These are phyloP conservation scores for Apiospora pterosperma DNA, from an alignment of 2,329 filamentous ascomycete species.

Conservation along the genomic window DNA sequence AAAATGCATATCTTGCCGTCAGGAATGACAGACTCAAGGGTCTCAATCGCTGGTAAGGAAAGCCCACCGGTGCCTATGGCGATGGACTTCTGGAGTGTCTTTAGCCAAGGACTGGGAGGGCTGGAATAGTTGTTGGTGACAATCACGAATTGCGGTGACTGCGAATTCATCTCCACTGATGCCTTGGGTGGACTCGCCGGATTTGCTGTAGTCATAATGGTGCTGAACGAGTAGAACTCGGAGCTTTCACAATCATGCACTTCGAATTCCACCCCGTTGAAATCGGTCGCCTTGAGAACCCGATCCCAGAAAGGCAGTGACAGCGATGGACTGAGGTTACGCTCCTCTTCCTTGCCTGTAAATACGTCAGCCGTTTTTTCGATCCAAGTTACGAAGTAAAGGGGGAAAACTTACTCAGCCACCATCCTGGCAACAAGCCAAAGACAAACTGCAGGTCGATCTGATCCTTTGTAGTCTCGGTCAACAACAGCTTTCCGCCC, in stretches of 20 bases:
- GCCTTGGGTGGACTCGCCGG: no score
- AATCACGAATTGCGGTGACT: no score
- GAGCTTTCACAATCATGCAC: conserved; percentile 7
- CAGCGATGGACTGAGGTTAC: not conserved
- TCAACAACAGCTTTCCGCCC: conserved; percentile 10
- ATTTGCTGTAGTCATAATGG: conserved; percentile 3
- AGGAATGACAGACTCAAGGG: not conserved
- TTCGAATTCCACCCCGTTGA: conserved; percentile 10
- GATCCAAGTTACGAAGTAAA: no score
- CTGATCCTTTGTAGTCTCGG: conserved; percentile 5
- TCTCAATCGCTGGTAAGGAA: no score
- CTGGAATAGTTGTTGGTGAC: no score
- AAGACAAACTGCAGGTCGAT: not conserved
- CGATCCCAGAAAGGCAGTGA: conserved; percentile 5
- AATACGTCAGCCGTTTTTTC: no score
- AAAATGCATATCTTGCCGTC: not conserved
- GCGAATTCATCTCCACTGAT: no score
- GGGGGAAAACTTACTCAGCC: not conserved
- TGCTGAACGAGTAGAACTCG: conserved; percentile 1
- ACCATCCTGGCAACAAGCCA: not conserved
- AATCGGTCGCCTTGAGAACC: conserved; percentile 4
- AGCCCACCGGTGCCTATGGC: not conserved
- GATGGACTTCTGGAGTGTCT: not conserved
- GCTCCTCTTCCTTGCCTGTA: conserved; percentile 9
- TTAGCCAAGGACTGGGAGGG: not conserved